Evolutionary conservation across 148 eudicot genomes (phyloP), one percentile per base, ranked within the genome.

Genomic region (Limonium bicolor): DNA sequence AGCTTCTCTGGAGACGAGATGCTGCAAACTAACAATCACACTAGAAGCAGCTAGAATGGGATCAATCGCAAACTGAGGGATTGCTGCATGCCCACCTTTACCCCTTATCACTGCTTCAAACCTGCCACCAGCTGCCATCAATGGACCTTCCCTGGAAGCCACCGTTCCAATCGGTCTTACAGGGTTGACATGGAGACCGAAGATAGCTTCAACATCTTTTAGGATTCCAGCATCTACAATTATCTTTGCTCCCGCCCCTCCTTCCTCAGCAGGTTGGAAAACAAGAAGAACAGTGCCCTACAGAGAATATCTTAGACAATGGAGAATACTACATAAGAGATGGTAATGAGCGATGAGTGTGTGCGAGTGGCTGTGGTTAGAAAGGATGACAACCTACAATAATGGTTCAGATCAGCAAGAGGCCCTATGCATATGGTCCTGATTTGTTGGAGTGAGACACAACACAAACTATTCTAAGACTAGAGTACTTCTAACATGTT

Each of bases 91-190:
- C 11, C 50, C 65, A 8, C 51, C 41, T 50, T 53, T 26, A 11
- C 68, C 65, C 19, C 51, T 62, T 3, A 85, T 74, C 1, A 69
- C 67, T 12, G 90, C 95, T 24, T 49, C 62, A 17, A 85, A 85
- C 43, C 69, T 62, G 17, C 95, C 90, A 49, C 85, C 76, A 0
- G 90, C 95, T 0, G 95, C 95, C 1, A 85, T 71, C 31, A 85
- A 45, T 12, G 95, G 72, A 13, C 95, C 95, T 2, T 82, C 60
- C 46, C 86, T 71, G 2, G 95, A 85, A 9, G 75, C 76, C 21
- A 85, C 63, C 7, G 61, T 36, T 13, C 68, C 73, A 0, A 84
- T 64, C 1, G 72, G 72, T 27, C 55, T 53, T 12, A 68, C 61
- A 27, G 67, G 80, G 0, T 77, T 67, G 11, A 77, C 78, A 30